Evolutionary conservation across 2,329 filamentous ascomycete species (phyloP), one percentile per base, ranked within the genome.

Genomic region (Ophiostoma himal-ulmi): DNA sequence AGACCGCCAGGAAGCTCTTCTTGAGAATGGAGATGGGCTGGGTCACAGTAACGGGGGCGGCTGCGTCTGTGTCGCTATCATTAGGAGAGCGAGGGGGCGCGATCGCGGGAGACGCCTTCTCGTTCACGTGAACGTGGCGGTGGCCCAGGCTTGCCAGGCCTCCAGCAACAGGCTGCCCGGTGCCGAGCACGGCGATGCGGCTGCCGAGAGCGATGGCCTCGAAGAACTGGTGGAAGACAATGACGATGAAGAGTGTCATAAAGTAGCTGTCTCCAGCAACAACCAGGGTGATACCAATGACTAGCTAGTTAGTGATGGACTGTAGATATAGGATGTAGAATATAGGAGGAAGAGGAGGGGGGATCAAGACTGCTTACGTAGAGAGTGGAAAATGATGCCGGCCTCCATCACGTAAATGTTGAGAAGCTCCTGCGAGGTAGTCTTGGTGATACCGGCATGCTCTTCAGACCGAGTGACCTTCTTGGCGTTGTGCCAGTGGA

Each of bases 171-270:
- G 44, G 44, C 5, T 57, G 52, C 3, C 60, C 60, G 30, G 60
- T 64, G 26, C 60, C 60, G 13, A 64, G 60, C 3, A 30, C 60
- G 30, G 26, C 26, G n/a, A 64, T 64, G 30, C 60, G 60, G 4
- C 60, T 64, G 13, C 60, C 60, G 13, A 64, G 60, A 13, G 60
- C 22, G 20, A 64, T 64, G 11, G 60, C 60, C 13, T 64, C 60
- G 14, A 34, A 64, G 13, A 64, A 64, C 3, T 34, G 60, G 26
- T 64, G 60, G 13, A 64, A 65, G 62, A 26, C 26, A 34, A 65
- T 65, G 34, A 8, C 36, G 8, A 65, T 22, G 34, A 34, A 30
- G n/a, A 57, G 22, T 20, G 26, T 30, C 57, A 65, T 34, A 17
- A 65, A 34, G 14, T 37, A 65, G 17, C 52, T 57, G 52, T 57